These are phyloP conservation scores for Termitomyces sp. DNA, from an alignment of 768 basidiomycete species.

Conservation along the genomic window DNA sequence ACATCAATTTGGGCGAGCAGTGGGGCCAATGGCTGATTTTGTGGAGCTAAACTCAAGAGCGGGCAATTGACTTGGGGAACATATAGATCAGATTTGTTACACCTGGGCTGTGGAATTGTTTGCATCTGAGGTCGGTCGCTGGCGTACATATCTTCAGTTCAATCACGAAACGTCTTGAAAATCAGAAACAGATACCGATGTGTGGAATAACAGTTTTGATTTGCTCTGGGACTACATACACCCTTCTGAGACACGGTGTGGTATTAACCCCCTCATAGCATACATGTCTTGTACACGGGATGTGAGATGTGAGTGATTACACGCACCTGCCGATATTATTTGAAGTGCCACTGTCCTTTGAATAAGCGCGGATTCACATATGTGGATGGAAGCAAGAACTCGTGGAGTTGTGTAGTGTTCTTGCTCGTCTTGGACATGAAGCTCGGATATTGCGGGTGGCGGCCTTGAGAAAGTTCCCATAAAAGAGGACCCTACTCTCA, in stretches of 20 bases:
- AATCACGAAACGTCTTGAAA: neutral
- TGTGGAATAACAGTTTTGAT: neutral
- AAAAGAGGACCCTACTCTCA: constrained; percentile 8
- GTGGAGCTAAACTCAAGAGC: neutral
- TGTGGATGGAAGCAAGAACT: constrained; percentile 8
- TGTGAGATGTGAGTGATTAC: neutral
- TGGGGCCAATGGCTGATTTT: neutral
- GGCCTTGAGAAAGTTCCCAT: constrained; percentile 15
- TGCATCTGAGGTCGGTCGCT: constrained; percentile 4
- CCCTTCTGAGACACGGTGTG: neutral
- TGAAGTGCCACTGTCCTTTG: constrained; percentile 8
- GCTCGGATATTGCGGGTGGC: constrained; percentile 11
- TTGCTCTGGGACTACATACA: neutral
- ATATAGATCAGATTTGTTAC: neutral
- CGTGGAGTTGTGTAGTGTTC: constrained; percentile 7
- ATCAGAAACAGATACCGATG: neutral
- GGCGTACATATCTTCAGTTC: neutral
- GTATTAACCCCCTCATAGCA: neutral
- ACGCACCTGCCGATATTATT: neutral
- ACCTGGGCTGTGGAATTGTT: neutral
- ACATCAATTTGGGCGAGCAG: neutral
- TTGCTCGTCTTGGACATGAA: constrained; percentile 10
- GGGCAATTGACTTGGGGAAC: constrained; percentile 3
- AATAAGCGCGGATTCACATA: constrained; percentile 6
- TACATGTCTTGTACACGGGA: constrained; percentile 12